Base-by-base conservation (phyloP, 1,284 basidiomycete species). In the Ustilago esculenta region DNA sequence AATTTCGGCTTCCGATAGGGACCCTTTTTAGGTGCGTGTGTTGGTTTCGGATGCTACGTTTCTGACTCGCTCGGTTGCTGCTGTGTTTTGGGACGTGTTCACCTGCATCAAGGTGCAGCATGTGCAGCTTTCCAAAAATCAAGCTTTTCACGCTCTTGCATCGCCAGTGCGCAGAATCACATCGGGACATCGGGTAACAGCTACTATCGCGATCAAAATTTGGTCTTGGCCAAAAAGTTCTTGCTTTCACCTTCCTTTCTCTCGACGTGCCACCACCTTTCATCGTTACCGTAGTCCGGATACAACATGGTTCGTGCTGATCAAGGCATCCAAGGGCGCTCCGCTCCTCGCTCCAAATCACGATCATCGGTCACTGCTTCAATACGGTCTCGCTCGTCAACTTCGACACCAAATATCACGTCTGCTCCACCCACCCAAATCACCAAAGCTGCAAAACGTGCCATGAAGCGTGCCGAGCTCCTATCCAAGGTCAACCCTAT, bases 371-470 rank as follows among this genome's bases (percentile, higher is more conserved):
- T 58, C 20, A 55, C 61, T 7, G 35, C 67, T n/a, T 27, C 45
- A 5, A 41, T 59, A 17, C 45, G 52, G 32, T 45, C 51, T 12
- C 48, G 51, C 23, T 43, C 56, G 14, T 47, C 56, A 27, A 45
- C 44, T 10, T 32, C 52, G 1, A 35, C 56, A 23, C 41, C 64
- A 23, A 60, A 51, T n/a, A 40, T 32, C 21, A 29, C 56, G 3
- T 34, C 48, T 40, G 52, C 61, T 5, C 61, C 53, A 21, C 49
- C 57, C 1, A 56, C 53, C 2, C 61, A 71, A 25, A 65, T 74
- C 45, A 63, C 58, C 42, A 75, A 75, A 40, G 70, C 73, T 7
- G 67, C 65, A 35, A 75, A 75, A 35, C 58, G 73, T 5, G 71
- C 73, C 9, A 41, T 66, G 39, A 75, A 73, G 48, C 66, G 71